Base-by-base conservation (phyloP, 2,329 filamentous ascomycete genomes). In the Pyrenochaeta sp. region DNA sequence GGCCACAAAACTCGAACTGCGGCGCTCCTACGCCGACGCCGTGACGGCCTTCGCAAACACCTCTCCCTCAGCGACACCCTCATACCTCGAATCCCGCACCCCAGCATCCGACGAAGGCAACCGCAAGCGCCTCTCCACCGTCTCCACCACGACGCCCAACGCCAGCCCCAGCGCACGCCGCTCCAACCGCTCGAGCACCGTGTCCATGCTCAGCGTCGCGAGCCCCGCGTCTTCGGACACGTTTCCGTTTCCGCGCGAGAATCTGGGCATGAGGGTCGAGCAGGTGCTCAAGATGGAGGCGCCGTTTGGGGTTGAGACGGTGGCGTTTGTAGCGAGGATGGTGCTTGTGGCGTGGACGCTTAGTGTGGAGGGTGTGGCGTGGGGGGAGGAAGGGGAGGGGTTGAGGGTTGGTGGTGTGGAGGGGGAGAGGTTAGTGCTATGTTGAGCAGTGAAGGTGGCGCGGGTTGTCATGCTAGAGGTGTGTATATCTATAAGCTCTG, bases 261-360 rank as follows among this genome's bases (percentile, higher is more conserved):
- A 51, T 15, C 52, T 69, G 1, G 64, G 58, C 0, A 52, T 44
- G 30, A 50, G 62, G 34, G 22, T 64, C 6, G 67, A 69, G 31
- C 20, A 20, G 0, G 45, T 69, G 0, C 44, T 71, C 4, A 69
- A 69, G 39, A 15, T 37, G 0, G 50, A 58, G 0, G 24, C 69
- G 6, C 65, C 67, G 7, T 43, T 68, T 7, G 48, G 53, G 28
- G 37, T 70, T 2, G 40, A 55, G 7, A 58, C 26, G 1, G 40
- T 69, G 7, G 62, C 61, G 0, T 40, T 34, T 23, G 58, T 69
- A 0, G 62, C 63, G 9, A 30, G 63, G 6, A 37, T 68, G 41
- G 55, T 69, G 14, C 11, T 69, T 30, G 65, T 64, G 6, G 67
- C 64, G 1, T 71, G 67, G 67, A 65, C 63, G 20, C 19, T 58